A percentile compares a stretch with the other conserved stretches of the same genome.
Conservation (phyloP, 1,139 yeast species). For the Candida anutae region DNA sequence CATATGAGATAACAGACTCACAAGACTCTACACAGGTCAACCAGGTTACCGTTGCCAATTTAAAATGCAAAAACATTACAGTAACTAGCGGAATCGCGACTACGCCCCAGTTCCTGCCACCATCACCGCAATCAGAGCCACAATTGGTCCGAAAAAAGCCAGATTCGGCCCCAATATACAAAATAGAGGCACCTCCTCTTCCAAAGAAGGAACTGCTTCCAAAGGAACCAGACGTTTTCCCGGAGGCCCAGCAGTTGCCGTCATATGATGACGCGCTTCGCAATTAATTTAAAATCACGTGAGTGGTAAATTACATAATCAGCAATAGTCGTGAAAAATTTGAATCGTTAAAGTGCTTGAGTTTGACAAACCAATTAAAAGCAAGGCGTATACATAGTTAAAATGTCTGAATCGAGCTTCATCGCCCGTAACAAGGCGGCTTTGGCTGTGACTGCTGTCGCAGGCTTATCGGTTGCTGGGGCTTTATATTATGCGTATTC, state of each 20-base stretch:
- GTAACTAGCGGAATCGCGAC: slow-evolving; percentile 36
- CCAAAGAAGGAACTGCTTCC: background rate
- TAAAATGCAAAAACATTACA: slow-evolving; percentile 28
- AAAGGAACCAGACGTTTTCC: background rate
- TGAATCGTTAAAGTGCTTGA: no score
- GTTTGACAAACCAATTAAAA: no score
- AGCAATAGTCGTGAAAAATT: no score
- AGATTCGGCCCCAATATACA: no score
- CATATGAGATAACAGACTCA: slow-evolving; percentile 17
- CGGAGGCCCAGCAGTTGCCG: slow-evolving; percentile 3
- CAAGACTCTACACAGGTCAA: slow-evolving; percentile 10
- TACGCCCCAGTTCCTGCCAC: slow-evolving; percentile 9
- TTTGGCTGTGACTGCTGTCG: slow-evolving; percentile 50
- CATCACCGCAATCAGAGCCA: slow-evolving; percentile 4
- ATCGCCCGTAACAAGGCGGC: slow-evolving; percentile 53
- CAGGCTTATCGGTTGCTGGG: slow-evolving; percentile 57
- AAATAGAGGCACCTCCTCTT: background rate
- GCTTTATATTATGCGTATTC: slow-evolving; percentile 37
- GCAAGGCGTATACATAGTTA: no score
- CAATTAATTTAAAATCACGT: no score
- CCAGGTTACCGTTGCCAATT: slow-evolving; percentile 23
- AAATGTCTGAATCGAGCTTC: no score
- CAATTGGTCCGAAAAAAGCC: no score
- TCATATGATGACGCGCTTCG: slow-evolving; percentile 9
- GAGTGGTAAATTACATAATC: no score